Evolutionary conservation across 768 basidiomycete species (phyloP).

Genomic region (Thelephora aurantiotincta): DNA sequence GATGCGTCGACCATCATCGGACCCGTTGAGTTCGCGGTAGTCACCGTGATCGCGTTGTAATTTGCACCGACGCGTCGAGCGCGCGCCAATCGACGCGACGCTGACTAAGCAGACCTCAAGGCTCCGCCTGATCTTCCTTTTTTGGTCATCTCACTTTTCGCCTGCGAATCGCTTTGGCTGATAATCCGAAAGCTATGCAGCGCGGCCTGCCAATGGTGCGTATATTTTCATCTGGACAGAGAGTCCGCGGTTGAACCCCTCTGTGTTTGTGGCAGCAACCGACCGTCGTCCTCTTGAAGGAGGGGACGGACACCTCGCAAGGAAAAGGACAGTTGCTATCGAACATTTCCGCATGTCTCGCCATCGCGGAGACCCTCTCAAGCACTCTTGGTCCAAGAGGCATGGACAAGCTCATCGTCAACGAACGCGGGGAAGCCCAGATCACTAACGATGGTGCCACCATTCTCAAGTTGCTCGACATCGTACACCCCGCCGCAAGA

Average conservation of each 20-base stretch:
- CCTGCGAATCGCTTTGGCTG: neutral
- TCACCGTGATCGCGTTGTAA: neutral
- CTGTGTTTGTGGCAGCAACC: conserved; percentile 60
- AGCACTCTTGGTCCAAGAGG: conserved; percentile 95
- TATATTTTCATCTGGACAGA: neutral
- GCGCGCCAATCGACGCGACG: no score
- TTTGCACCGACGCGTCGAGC: no score
- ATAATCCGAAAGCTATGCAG: conserved; percentile 40
- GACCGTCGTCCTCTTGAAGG: conserved; percentile 88
- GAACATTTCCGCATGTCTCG: conserved; percentile 94
- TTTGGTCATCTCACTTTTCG: neutral
- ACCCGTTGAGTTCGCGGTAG: neutral
- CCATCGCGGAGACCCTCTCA: conserved; percentile 81
- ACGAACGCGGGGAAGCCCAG: conserved; percentile 87
- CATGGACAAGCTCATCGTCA: conserved; percentile 98
- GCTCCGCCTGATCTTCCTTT: neutral
- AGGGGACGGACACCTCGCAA: conserved; percentile 94
- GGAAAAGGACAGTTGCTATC: conserved; percentile 86
- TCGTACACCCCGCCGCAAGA: conserved; percentile 94
- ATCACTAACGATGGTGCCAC: conserved; percentile 99
- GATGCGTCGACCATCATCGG: neutral
- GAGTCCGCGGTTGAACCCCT: neutral
- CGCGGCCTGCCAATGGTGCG: conserved; percentile 68
- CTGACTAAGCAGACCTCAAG: no score
- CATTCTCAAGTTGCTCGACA: conserved; percentile 92